Base-by-base conservation (phyloP, 192 early-diverging fungal species). In the Paraglomus brasilianum region DNA sequence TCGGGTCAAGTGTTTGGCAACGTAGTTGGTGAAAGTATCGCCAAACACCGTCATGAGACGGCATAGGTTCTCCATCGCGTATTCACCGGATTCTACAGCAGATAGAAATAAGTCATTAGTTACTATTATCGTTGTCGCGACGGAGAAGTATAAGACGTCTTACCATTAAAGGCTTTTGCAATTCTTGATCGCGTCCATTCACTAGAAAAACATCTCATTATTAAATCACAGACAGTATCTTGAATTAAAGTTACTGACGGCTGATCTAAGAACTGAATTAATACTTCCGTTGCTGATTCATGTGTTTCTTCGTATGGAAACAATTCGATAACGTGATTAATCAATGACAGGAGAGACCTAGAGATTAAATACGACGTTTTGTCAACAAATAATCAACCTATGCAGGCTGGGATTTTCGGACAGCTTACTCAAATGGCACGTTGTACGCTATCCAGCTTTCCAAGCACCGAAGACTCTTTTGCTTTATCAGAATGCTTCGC, bases 401-500 rank as follows among this genome's bases (percentile, higher is more conserved):
- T n/a, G n/a, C n/a, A n/a, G n/a, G n/a, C n/a, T n/a, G n/a, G n/a
- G n/a, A n/a, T n/a, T n/a, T n/a, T n/a, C n/a, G n/a, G n/a, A 19
- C 17, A 67, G 15, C 73, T 71, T 80, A 85, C 83, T 83, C 82
- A 39, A 82, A 77, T 1, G 78, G n/a, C 42, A 86, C 62, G 7
- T 82, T 81, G 50, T 86, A 86, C 53, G 77, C 74, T 44, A 86
- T 73, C 84, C 84, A 86, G 30, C 82, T 83, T 30, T 78, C 76
- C 45, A 85, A 66, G 61, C 84, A 85, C 17, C 70, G 66, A 6
- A 85, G 50, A 2, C 80, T 58, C 56, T 82, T 85, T 71, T 77
- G 71, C 57, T 82, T 79, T 38, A 80, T 63, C 11, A 75, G 49
- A 14, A 74, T 44, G 4, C 69, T 60, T 5, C 70, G n/a, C 6